Evolutionary conservation across 1,284 basidiomycete species (phyloP).

Genomic region (Boletellus deceptivus): DNA sequence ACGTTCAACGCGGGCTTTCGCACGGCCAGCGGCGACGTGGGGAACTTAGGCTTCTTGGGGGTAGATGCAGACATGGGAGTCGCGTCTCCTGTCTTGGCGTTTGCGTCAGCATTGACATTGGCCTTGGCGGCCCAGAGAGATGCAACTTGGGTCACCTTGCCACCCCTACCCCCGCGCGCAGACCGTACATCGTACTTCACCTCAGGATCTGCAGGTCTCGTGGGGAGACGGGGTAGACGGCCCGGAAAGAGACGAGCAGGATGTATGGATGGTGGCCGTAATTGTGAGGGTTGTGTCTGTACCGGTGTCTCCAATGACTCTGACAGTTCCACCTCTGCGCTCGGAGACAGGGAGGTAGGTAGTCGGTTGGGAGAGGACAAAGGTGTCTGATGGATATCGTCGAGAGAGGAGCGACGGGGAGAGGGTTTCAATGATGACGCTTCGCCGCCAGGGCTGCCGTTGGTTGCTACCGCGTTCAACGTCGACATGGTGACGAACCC

Average conservation of each 20-base stretch:
- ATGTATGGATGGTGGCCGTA: background rate
- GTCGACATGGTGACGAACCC: slow-evolving; percentile 68
- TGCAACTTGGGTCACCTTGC: slow-evolving; percentile 70
- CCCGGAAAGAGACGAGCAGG: slow-evolving; percentile 14
- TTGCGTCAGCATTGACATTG: background rate
- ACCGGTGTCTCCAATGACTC: background rate
- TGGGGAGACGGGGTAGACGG: slow-evolving; percentile 35
- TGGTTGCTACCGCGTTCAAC: slow-evolving; percentile 31
- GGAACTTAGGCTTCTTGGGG: slow-evolving; percentile 12
- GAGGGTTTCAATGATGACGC: slow-evolving; percentile 12
- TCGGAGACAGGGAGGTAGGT: slow-evolving; percentile 13
- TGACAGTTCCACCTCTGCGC: slow-evolving; percentile 8
- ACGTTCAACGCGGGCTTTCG: slow-evolving; percentile 14
- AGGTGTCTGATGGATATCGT: slow-evolving; percentile 18
- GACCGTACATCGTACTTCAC: slow-evolving; percentile 72
- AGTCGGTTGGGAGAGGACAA: slow-evolving; percentile 2
- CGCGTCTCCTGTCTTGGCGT: slow-evolving; percentile 1
- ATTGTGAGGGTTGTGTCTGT: background rate
- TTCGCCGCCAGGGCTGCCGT: slow-evolving; percentile 1
- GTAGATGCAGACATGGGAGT: background rate
- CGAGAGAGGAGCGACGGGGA: slow-evolving; percentile 24
- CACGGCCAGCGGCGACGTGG: slow-evolving; percentile 5
- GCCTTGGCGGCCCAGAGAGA: slow-evolving; percentile 65
- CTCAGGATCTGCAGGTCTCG: slow-evolving; percentile 42
- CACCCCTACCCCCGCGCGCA: slow-evolving; percentile 75